Evolutionary conservation across 345 rosid species (phyloP).

Genomic region (Salix brachista): DNA sequence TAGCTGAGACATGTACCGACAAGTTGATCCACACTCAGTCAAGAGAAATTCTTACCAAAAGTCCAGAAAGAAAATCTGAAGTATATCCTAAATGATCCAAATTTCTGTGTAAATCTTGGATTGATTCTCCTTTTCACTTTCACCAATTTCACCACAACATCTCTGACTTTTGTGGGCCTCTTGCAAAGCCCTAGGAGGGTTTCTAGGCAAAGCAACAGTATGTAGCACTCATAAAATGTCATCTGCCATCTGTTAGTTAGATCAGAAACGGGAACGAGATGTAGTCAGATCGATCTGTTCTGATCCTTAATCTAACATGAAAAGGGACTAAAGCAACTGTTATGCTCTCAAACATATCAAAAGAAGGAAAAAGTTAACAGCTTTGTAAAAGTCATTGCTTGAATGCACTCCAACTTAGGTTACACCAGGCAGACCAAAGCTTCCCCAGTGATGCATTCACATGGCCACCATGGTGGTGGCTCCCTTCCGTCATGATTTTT

Average conservation of each 20-base stretch:
- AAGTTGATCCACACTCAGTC: not conserved
- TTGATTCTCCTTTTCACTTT: conserved; percentile 33
- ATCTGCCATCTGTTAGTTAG: not conserved
- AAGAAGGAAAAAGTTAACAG: conserved; percentile 29
- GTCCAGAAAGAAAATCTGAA: not conserved
- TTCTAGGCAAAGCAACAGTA: not conserved
- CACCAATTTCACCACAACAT: conserved; percentile 25
- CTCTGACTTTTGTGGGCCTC: conserved; percentile 33
- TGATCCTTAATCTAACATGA: not conserved
- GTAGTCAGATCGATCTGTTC: not conserved
- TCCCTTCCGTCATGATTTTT: conserved; percentile 33
- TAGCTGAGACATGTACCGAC: conserved; percentile 1
- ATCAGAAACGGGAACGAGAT: not conserved
- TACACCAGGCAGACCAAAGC: conserved; percentile 17
- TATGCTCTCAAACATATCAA: conserved; percentile 17
- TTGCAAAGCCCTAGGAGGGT: not conserved
- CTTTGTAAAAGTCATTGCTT: conserved; percentile 49
- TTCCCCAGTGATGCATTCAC: conserved; percentile 10
- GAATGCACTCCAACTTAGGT: conserved; percentile 43
- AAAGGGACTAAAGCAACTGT: conserved; percentile 15
- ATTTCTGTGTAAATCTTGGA: conserved; percentile 15
- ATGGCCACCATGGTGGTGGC: conserved; percentile 30
- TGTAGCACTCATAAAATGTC: not conserved
- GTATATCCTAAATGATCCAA: conserved; percentile 29
- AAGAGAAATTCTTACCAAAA: not conserved